phyloP scores from a whole-genome alignment of 2,329 filamentous ascomycete genomes.

The Pyrenophora teres region DNA sequence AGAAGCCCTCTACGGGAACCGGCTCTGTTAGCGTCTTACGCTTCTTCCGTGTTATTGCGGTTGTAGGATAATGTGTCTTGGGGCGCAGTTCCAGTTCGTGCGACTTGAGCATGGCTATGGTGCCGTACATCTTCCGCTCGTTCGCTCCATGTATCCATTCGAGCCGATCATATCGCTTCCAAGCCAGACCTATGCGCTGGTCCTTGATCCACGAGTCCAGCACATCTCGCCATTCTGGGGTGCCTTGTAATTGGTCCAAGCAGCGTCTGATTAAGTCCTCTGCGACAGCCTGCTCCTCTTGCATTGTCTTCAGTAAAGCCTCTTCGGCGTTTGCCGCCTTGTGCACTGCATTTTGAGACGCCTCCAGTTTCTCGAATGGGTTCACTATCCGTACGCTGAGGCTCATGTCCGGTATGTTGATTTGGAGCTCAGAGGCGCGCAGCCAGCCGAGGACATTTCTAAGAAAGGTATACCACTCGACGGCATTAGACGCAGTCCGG shows the following conservation, averaged over 20 bases:
- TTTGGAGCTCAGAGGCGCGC: conserved; percentile 60
- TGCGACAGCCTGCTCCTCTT: conserved; percentile 62
- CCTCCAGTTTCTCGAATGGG: conserved; percentile 61
- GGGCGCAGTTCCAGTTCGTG: conserved; percentile 70
- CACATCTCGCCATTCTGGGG: conserved; percentile 64
- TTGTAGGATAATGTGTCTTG: conserved; percentile 67
- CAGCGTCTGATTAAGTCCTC: conserved; percentile 61
- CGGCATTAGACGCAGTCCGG: conserved; percentile 63
- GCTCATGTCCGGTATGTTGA: conserved; percentile 67
- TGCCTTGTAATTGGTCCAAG: conserved; percentile 61
- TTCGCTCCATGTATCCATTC: conserved; percentile 71
- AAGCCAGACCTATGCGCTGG: conserved; percentile 67
- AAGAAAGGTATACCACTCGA: conserved; percentile 72
- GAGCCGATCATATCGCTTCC: conserved; percentile 70
- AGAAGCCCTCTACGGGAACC: conserved; percentile 67
- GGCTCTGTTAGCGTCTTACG: conserved; percentile 60
- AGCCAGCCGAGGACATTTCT: conserved; percentile 63
- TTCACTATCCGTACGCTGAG: conserved; percentile 63
- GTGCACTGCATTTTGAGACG: conserved; percentile 48
- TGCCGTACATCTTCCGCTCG: conserved; percentile 71
- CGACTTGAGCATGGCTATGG: conserved; percentile 68
- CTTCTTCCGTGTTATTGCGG: conserved; percentile 48
- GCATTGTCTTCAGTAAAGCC: conserved; percentile 51
- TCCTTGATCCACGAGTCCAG: conserved; percentile 62
- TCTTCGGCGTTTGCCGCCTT: conserved; percentile 54